A percentile compares a stretch with the other conserved stretches of the same genome.
Conservation (phyloP, 805 yeast genomes). For the Candida chilensis region DNA sequence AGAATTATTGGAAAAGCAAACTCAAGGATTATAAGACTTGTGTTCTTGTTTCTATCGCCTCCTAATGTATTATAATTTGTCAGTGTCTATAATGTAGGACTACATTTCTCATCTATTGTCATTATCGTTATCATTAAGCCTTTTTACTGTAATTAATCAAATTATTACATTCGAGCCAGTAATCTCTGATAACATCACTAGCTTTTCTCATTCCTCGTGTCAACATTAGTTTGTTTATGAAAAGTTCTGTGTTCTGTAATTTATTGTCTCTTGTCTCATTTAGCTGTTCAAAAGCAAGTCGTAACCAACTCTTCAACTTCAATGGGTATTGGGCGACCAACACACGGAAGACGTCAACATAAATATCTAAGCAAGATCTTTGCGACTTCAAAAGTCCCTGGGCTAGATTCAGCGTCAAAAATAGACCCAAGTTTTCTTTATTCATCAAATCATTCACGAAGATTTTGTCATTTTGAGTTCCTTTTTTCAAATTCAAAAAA, state of each 20-base stretch:
- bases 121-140: not conserved
- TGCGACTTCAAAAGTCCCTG: slow-evolving; percentile 38
- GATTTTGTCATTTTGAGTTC: slow-evolving; percentile 30
- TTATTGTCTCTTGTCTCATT: slow-evolving; percentile 2
- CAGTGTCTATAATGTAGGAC: not conserved
- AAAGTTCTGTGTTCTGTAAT: slow-evolving; percentile 8
- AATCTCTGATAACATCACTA: slow-evolving; percentile 44
- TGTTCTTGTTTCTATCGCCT: not conserved
- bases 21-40: not conserved
- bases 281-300: slow-evolving; percentile 2
- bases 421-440: slow-evolving; percentile 10
- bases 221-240: slow-evolving; percentile 21
- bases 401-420: not conserved
- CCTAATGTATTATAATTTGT: not conserved
- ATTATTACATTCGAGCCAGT: slow-evolving; percentile 49
- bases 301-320: slow-evolving; percentile 20
- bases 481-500: slow-evolving; percentile 35
- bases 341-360: slow-evolving; percentile 40
- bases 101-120: not conserved
- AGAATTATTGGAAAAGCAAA: slow-evolving; percentile 22
- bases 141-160: slow-evolving; percentile 28
- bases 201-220: slow-evolving; percentile 57
- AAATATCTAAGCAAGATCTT: slow-evolving; percentile 54
- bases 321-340: slow-evolving; percentile 41
- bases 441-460: slow-evolving; percentile 14